phyloP scores from a whole-genome alignment of 2,329 filamentous ascomycete species.

The Epichloe gansuensis region DNA sequence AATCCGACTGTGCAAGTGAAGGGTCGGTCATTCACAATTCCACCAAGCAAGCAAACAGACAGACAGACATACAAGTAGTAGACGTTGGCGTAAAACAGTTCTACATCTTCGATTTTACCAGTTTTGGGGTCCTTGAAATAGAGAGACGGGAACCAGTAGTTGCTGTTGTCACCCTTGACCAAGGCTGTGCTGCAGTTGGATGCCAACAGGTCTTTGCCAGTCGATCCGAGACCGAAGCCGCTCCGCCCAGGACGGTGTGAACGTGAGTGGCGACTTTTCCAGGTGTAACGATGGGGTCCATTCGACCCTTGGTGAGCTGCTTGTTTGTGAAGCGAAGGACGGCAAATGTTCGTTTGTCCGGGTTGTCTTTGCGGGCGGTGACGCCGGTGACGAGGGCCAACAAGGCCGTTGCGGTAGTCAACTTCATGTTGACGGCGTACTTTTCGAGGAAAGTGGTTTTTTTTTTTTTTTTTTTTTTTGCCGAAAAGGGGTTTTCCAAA shows the following conservation, averaged over 20 bases:
- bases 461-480: not conserved
- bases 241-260: conserved; percentile 60
- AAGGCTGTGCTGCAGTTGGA: conserved; percentile 62
- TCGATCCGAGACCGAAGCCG: conserved; percentile 51
- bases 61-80: conserved; percentile 54
- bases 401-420: conserved; percentile 17
- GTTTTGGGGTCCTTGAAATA: conserved; percentile 55
- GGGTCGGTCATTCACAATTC: no score
- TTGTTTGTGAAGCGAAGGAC: conserved; percentile 61
- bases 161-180: conserved; percentile 55
- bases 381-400: conserved; percentile 28
- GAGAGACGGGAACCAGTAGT: conserved; percentile 66
- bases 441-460: not conserved
- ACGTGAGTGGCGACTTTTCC: conserved; percentile 48
- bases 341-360: conserved; percentile 43
- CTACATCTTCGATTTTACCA: conserved; percentile 51
- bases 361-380: conserved; percentile 27
- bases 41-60: not conserved
- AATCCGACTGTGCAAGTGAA: not conserved
- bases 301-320: conserved; percentile 46
- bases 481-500: not conserved
- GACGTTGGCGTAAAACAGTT: conserved; percentile 59
- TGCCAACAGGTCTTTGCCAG: conserved; percentile 43
- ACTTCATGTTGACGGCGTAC: conserved; percentile 22
- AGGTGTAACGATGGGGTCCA: conserved; percentile 58